phyloP scores from a whole-genome alignment of 805 yeast genomes.

The Saccharomycopsis babjevae region DNA sequence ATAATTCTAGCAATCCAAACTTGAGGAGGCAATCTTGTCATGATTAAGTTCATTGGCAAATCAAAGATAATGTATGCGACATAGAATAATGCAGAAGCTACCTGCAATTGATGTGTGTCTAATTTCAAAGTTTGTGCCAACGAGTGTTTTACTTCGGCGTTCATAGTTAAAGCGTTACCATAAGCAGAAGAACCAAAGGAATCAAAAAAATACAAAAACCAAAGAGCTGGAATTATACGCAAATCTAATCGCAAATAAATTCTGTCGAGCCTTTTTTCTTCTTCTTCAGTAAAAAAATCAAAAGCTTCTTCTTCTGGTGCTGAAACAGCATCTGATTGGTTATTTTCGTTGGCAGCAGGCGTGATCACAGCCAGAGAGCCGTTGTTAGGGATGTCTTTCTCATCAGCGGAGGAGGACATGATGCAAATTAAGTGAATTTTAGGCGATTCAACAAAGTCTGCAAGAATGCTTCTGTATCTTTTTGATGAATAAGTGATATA shows the following conservation, averaged over 20 bases:
- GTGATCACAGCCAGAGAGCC: neutral
- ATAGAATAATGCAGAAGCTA: conserved; percentile 71
- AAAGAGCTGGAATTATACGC: conserved; percentile 72
- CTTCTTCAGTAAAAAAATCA: conserved; percentile 21
- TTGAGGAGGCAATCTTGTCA: conserved; percentile 80
- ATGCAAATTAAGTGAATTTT: neutral
- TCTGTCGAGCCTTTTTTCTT: conserved; percentile 34
- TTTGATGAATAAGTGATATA: no score
- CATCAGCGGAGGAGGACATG: neutral
- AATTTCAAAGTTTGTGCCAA: conserved; percentile 41
- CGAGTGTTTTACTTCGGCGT: conserved; percentile 50
- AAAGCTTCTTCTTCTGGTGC: neutral
- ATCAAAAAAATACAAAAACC: conserved; percentile 69
- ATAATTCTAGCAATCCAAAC: conserved; percentile 77
- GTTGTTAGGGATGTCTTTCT: neutral
- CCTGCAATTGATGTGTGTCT: conserved; percentile 47
- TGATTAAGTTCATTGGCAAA: conserved; percentile 75
- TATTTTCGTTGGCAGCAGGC: neutral
- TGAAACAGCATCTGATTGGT: neutral
- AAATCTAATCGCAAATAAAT: conserved; percentile 54
- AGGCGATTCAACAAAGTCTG: neutral
- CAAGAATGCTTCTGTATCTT: no score
- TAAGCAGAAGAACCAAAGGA: conserved; percentile 72
- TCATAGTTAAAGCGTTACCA: conserved; percentile 77
- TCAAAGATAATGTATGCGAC: conserved; percentile 81